These are phyloP conservation scores for Diplogelasinospora grovesii DNA, from an alignment of 495 filamentous ascomycete genomes.

Conservation along the genomic window DNA sequence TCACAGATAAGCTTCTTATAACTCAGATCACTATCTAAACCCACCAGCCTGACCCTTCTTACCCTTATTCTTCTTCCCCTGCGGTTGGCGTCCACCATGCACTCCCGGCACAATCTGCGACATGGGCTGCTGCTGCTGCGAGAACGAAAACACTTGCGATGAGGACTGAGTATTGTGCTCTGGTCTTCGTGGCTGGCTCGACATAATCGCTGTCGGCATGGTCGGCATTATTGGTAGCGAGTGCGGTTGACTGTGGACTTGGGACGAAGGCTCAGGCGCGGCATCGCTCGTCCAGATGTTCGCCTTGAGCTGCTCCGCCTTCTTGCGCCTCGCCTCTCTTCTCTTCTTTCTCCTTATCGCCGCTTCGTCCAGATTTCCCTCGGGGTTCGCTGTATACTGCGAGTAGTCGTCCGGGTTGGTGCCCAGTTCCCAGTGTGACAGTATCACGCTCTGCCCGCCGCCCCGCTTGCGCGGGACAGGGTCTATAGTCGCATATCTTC, in stretches of 20 bases:
- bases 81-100: slow-evolving; percentile 7
- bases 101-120: slow-evolving; percentile 17
- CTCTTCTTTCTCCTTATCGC: slow-evolving; percentile 9
- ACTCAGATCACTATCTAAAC: slow-evolving; percentile 7
- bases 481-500: slow-evolving; percentile 18
- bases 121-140: slow-evolving; percentile 10
- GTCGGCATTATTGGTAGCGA: too few species aligned
- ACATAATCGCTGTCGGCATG: slow-evolving; percentile 1
- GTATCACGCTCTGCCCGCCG: not conserved
- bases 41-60: too few species aligned
- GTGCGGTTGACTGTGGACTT: too few species aligned
- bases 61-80: slow-evolving; percentile 11
- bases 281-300: not conserved
- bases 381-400: slow-evolving; percentile 16
- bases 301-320: not conserved
- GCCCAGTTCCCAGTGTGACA: slow-evolving; percentile 12
- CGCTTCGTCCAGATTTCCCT: slow-evolving; percentile 12
- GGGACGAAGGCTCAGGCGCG: not conserved
- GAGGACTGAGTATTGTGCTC: too few species aligned
- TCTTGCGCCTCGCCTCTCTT: not conserved
- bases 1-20: too few species aligned
- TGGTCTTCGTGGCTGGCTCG: slow-evolving; percentile 1
- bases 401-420: slow-evolving; percentile 10
- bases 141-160: slow-evolving; percentile 3
- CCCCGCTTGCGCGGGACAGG: not conserved